A percentile compares a stretch with the other conserved stretches of the same genome.
Evolutionary conservation across 2,329 filamentous ascomycete genomes (phyloP).

Genomic region (Penicillium sp.): DNA sequence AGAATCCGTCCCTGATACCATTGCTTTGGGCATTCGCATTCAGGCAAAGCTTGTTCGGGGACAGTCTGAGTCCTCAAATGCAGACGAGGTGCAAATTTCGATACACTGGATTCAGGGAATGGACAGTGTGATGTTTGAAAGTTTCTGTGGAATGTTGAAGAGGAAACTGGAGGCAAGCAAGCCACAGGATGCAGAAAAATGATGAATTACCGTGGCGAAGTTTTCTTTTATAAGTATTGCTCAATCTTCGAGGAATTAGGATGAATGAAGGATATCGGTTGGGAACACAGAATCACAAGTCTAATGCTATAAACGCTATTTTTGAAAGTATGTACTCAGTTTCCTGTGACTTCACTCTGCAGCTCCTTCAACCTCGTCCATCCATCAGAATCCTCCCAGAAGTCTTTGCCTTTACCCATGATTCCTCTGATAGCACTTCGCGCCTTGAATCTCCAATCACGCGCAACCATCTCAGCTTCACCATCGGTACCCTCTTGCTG

Average conservation of each 20-base stretch:
- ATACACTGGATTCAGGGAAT: constrained; percentile 77
- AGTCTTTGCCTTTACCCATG: constrained; percentile 77
- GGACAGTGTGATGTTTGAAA: constrained; percentile 78
- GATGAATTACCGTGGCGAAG: too few species aligned
- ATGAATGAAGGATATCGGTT: too few species aligned
- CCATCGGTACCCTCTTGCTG: constrained; percentile 50
- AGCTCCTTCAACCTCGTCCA: constrained; percentile 45
- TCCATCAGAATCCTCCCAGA: constrained; percentile 72
- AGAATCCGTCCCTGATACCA: constrained; percentile 39
- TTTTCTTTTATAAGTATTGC: too few species aligned
- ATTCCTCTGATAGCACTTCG: constrained; percentile 82
- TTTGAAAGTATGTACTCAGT: constrained; percentile 21
- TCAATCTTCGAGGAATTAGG: too few species aligned
- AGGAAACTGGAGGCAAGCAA: constrained; percentile 46
- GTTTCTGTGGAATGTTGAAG: constrained; percentile 81
- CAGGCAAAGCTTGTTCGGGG: constrained; percentile 46
- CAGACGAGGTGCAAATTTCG: constrained; percentile 52
- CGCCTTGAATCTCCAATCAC: constrained; percentile 87
- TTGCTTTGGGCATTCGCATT: constrained; percentile 64
- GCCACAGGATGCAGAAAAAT: neutral
- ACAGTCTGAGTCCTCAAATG: constrained; percentile 21
- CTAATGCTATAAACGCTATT: constrained; percentile 11
- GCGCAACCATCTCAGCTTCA: constrained; percentile 67
- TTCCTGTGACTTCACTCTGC: constrained; percentile 41
- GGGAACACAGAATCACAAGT: neutral